These are phyloP conservation scores for Vicia faba DNA, from an alignment of 306 rosid species.

Conservation along the genomic window DNA sequence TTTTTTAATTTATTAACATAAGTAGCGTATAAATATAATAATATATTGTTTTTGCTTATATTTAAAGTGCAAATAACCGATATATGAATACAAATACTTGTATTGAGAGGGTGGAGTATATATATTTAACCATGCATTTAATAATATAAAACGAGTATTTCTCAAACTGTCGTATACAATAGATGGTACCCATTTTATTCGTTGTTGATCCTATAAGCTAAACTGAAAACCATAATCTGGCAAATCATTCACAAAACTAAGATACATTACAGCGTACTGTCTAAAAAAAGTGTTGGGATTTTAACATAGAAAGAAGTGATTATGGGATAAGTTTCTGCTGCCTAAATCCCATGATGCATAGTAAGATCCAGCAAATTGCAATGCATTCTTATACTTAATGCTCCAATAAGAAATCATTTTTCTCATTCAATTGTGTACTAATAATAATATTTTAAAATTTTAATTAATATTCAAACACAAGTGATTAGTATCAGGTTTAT, in stretches of 20 bases:
- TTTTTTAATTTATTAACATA: too few relatives aligned
- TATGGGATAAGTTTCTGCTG: not conserved
- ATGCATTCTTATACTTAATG: not conserved
- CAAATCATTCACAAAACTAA: not conserved
- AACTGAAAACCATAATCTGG: not conserved
- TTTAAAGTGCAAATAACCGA: too few relatives aligned
- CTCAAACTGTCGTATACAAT: too few relatives aligned
- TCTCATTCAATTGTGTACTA: not conserved
- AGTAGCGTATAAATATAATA: too few relatives aligned
- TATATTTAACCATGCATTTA: too few relatives aligned
- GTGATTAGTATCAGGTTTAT: not conserved
- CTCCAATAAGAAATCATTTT: not conserved
- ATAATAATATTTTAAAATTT: not conserved
- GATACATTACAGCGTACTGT: not conserved
- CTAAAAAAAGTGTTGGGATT: not conserved
- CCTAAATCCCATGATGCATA: not conserved
- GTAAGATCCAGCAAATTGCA: slow-evolving; percentile 22
- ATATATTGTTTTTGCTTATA: too few relatives aligned
- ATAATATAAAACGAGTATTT: too few relatives aligned
- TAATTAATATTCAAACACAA: not conserved
- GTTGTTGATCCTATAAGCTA: too few relatives aligned
- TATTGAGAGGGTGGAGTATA: too few relatives aligned
- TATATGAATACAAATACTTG: too few relatives aligned
- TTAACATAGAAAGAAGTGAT: slow-evolving; percentile 1
- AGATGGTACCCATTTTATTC: too few relatives aligned